Percentiles rank a stretch among this genome's conserved stretches.
Evolutionary conservation across 257 asterid genomes (phyloP).

Genomic region (Solanum chaucha): DNA sequence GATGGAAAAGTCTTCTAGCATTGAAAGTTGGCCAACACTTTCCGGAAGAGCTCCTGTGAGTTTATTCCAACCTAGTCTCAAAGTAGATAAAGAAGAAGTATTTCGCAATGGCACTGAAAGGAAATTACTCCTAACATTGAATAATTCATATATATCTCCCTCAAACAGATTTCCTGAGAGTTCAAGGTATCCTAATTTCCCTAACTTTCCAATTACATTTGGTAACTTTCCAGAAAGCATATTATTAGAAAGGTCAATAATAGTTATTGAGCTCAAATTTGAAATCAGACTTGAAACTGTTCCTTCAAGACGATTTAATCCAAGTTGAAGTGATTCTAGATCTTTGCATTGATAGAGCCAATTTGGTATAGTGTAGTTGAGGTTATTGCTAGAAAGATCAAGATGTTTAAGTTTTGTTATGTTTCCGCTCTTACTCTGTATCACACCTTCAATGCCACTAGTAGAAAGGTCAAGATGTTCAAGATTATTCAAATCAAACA

Average conservation of each 20-base stretch:
- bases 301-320: not conserved
- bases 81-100: no score
- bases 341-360: slow-evolving; percentile 19
- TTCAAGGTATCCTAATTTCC: not conserved
- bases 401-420: not conserved
- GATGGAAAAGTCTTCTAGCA: no score
- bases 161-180: not conserved
- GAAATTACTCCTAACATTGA: no score
- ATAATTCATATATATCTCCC: no score
- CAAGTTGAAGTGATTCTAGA: not conserved
- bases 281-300: slow-evolving; percentile 8
- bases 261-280: slow-evolving; percentile 15
- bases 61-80: no score
- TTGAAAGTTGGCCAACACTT: no score
- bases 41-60: no score
- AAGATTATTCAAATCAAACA: no score
- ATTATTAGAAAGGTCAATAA: not conserved
- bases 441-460: no score
- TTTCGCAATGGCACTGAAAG: no score
- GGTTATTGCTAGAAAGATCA: not conserved
- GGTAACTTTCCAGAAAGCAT: slow-evolving; percentile 15
- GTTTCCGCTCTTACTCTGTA: no score
- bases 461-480: no score
- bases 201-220: not conserved
- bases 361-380: slow-evolving; percentile 21